A percentile compares a stretch with the other conserved stretches of the same genome.
phyloP scores from a whole-genome alignment of 352 stramenopile species.

The Phytophthora crassamura region DNA sequence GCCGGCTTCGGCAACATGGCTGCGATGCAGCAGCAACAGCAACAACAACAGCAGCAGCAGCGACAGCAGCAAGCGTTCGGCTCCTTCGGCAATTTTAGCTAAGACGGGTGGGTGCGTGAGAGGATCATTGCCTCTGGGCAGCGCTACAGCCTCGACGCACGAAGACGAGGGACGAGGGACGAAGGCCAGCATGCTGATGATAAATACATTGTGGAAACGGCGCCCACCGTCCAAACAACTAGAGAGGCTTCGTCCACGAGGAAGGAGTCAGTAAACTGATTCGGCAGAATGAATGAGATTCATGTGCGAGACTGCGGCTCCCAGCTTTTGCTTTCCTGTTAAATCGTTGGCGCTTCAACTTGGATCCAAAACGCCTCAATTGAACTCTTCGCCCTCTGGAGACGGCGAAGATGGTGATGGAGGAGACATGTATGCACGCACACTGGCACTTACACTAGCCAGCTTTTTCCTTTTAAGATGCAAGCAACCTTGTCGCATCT shows the following conservation, averaged over 20 bases:
- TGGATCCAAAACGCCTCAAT: conserved; percentile 37
- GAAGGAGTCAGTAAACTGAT: conserved; percentile 14
- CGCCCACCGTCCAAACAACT: conserved; percentile 28
- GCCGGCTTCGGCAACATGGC: conserved; percentile 51
- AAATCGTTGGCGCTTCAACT: conserved; percentile 31
- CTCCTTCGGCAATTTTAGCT: conserved; percentile 60
- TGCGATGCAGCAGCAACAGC: conserved; percentile 55
- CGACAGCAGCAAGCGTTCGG: conserved; percentile 66
- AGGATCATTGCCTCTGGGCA: conserved; percentile 7
- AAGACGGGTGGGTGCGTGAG: conserved; percentile 15
- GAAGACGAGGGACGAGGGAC: conserved; percentile 4
- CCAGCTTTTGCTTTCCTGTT: not conserved
- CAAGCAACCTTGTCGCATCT: conserved; percentile 14
- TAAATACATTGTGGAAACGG: conserved; percentile 33
- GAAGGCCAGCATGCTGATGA: conserved; percentile 18
- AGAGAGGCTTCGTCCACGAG: conserved; percentile 23
- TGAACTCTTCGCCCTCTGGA: conserved; percentile 24
- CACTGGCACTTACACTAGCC: conserved; percentile 31
- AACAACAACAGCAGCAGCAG: conserved; percentile 62
- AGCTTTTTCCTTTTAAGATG: conserved; percentile 30
- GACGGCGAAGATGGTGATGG: conserved; percentile 28
- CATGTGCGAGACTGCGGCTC: conserved; percentile 11
- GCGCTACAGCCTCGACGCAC: conserved; percentile 18
- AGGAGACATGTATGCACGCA: conserved; percentile 38
- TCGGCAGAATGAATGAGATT: conserved; percentile 26